Conservation (phyloP, 1,284 basidiomycete genomes). For the Tilletia setariae region DNA sequence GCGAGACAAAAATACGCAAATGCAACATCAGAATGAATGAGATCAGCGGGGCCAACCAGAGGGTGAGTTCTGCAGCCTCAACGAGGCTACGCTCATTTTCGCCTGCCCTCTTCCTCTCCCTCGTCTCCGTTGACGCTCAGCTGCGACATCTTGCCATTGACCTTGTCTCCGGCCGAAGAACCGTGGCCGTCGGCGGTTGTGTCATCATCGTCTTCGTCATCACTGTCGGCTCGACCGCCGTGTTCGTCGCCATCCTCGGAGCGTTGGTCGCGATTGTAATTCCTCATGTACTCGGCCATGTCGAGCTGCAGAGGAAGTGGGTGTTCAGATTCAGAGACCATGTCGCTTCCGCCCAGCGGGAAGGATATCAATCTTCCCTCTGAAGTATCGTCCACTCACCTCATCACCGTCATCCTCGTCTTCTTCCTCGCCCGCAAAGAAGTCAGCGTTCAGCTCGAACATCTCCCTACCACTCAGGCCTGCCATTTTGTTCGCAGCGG, state of each 20-base stretch:
- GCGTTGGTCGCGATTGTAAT: constrained; percentile 46
- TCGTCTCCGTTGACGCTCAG: constrained; percentile 23
- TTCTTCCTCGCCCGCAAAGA: constrained; percentile 70
- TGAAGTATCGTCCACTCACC: constrained; percentile 8
- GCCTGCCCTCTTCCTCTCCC: constrained; percentile 20
- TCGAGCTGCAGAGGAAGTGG: constrained; percentile 31
- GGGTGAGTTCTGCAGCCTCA: neutral
- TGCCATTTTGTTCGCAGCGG: constrained; percentile 75
- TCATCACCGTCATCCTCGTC: constrained; percentile 64
- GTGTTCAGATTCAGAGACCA: too few species aligned
- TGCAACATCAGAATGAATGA: too few species aligned
- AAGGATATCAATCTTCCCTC: neutral
- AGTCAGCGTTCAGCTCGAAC: constrained; percentile 87
- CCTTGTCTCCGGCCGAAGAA: neutral
- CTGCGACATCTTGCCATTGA: constrained; percentile 13
- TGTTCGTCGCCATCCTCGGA: constrained; percentile 29
- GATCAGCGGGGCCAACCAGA: too few species aligned
- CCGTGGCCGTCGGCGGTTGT: constrained; percentile 17
- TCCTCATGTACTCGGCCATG: constrained; percentile 43
- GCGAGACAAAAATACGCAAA: too few species aligned
- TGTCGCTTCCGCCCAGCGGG: too few species aligned
- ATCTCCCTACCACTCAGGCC: constrained; percentile 96
- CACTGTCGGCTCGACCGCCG: constrained; percentile 19
- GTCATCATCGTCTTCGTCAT: constrained; percentile 23
- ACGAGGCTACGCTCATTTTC: constrained; percentile 6